Percentiles rank a stretch among this genome's conserved stretches.
Conservation (phyloP, 805 yeast species). For the Limtongozyma cylindracea region DNA sequence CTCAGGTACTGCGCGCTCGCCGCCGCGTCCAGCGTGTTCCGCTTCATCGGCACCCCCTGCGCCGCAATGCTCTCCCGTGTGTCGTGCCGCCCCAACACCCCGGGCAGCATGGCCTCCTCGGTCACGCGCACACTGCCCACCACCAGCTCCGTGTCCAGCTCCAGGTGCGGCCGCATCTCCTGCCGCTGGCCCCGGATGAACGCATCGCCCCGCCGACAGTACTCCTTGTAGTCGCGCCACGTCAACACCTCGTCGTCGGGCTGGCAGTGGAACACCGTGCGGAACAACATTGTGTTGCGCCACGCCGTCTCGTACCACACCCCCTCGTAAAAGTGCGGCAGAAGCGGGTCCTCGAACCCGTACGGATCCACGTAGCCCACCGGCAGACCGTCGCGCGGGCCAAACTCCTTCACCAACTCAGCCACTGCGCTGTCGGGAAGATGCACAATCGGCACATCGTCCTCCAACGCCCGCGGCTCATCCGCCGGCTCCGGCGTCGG, state of each 20-base stretch:
- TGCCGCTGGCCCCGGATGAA: slow-evolving; percentile 17
- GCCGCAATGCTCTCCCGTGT: slow-evolving; percentile 2
- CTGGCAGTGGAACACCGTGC: slow-evolving; percentile 77
- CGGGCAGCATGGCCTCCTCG: slow-evolving; percentile 2
- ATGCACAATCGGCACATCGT: slow-evolving; percentile 8
- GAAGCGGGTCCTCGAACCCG: slow-evolving; percentile 68
- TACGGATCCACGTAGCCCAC: slow-evolving; percentile 95
- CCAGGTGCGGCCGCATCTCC: slow-evolving; percentile 9
- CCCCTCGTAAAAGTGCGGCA: slow-evolving; percentile 63
- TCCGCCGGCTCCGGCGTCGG: no score
- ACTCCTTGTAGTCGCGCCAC: slow-evolving; percentile 76
- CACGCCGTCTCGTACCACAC: slow-evolving; percentile 66
- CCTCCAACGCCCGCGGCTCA: slow-evolving; percentile 3
- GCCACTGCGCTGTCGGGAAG: slow-evolving; percentile 16
- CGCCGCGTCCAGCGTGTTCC: slow-evolving; percentile 3
- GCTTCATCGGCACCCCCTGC: no score
- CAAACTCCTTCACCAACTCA: slow-evolving; percentile 11
- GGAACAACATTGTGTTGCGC: slow-evolving; percentile 57
- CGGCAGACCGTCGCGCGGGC: slow-evolving; percentile 11
- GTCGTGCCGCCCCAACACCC: slow-evolving; percentile 8
- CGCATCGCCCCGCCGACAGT: slow-evolving; percentile 29
- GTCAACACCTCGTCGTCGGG: slow-evolving; percentile 82
- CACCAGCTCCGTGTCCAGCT: slow-evolving; percentile 1
- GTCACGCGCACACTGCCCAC: neutral
- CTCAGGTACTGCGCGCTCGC: neutral